Conservation (phyloP, 257 asterid genomes). For the Leonotis leonurus region DNA sequence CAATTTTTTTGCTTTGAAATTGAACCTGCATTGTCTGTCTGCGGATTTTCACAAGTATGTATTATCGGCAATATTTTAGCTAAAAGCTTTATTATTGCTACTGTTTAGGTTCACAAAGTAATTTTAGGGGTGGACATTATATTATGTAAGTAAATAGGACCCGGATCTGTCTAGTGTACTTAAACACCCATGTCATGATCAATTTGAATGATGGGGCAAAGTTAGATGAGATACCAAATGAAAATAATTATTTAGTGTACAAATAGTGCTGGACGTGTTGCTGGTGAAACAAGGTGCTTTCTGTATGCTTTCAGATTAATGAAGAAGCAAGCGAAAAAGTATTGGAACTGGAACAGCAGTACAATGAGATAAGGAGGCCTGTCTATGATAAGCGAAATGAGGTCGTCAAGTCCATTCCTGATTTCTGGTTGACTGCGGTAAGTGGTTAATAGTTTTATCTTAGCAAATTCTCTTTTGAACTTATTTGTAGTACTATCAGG, state of each 20-base stretch:
- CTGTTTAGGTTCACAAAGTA: background rate
- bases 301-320: slow-evolving; percentile 50
- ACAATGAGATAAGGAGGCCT: slow-evolving; percentile 75
- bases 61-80: background rate
- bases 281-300: background rate
- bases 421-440: slow-evolving; percentile 94
- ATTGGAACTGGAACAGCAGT: slow-evolving; percentile 83
- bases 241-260: slow-evolving; percentile 29
- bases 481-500: too few species aligned
- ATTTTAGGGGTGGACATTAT: background rate
- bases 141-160: background rate
- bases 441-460: slow-evolving; percentile 21
- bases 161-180: background rate
- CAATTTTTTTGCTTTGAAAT: background rate
- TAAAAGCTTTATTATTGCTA: background rate
- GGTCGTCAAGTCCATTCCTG: slow-evolving; percentile 62
- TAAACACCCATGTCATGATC: background rate
- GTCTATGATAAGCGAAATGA: slow-evolving; percentile 74
- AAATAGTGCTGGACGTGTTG: background rate
- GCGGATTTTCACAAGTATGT: background rate
- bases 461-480: too few species aligned
- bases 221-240: background rate
- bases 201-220: background rate
- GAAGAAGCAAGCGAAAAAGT: slow-evolving; percentile 91
- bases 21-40: background rate